Percentiles rank a stretch among this genome's conserved stretches.
These are phyloP conservation scores for Colletotrichum kahawae DNA, from an alignment of 2,329 filamentous ascomycete species.

Conservation along the genomic window DNA sequence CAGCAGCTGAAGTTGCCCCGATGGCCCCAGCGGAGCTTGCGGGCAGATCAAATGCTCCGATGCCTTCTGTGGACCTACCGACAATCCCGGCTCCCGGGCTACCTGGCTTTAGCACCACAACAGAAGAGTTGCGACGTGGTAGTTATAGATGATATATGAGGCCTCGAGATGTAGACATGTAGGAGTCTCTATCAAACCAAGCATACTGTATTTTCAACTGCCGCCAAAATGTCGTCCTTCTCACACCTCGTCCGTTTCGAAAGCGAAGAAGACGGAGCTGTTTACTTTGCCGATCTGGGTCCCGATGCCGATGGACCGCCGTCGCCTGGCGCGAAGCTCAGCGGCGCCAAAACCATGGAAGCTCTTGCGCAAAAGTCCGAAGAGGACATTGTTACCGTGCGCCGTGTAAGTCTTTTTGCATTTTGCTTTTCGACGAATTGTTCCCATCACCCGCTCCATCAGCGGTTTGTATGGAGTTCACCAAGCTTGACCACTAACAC, in stretches of 20 bases:
- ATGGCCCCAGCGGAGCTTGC: not conserved
- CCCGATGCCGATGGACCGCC: not conserved
- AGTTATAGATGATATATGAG: not conserved
- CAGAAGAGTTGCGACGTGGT: not conserved
- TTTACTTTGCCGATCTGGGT: constrained; percentile 24
- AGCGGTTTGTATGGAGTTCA: not conserved
- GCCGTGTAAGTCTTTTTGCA: not conserved
- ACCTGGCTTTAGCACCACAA: not conserved
- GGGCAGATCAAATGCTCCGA: not conserved
- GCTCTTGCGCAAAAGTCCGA: constrained; percentile 25
- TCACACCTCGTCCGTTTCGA: constrained; percentile 24
- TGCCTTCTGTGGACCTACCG: not conserved
- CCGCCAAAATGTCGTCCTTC: not conserved
- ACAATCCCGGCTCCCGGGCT: not conserved
- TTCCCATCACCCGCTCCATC: not conserved
- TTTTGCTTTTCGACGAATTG: not conserved
- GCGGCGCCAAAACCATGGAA: not conserved
- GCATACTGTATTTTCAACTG: not conserved
- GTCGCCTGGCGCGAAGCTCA: not conserved
- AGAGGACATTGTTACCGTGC: not conserved
- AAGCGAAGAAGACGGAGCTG: constrained; percentile 17
- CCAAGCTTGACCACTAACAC: not conserved
- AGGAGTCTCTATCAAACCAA: accelerated
- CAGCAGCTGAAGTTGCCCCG: not conserved
- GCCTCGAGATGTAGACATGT: not conserved